Base-by-base conservation (phyloP, 139 green algal genomes). In the Desmodesmus armatus region DNA sequence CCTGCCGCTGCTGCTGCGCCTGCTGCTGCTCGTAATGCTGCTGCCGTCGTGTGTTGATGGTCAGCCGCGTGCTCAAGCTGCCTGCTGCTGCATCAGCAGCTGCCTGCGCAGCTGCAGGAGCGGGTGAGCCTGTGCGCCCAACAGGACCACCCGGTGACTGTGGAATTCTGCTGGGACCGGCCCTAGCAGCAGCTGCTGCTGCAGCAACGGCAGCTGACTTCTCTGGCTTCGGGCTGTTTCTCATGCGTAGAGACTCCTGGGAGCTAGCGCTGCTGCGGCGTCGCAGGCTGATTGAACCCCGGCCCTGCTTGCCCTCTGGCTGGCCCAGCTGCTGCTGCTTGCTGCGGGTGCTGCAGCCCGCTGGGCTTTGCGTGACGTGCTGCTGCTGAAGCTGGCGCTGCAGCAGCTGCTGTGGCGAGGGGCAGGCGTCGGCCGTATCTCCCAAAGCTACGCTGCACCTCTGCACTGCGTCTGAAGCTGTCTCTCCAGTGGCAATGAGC, bases 301-400 rank as follows among this genome's bases (percentile, higher is more conserved):
- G 11, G 11, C n/a, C 15, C n/a, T 72, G n/a, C n/a, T 17, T 17
- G 11, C 29, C 62, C 62, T 31, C n/a, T 37, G 11, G 62, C 62
- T 72, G 62, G 9, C 29, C 11, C 62, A 41, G 62, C 15, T 37
- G 62, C 29, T 72, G 23, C 58, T 74, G 51, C 55, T 79, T 33
- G 19, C 41, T 63, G 39, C 39, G n/a, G n/a, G n/a, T n/a, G n/a
- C n/a, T n/a, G n/a, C n/a, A n/a, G n/a, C n/a, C n/a, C n/a, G n/a
- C 39, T 39, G 13, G 43, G 39, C 43, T 60, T 29, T 29, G 35
- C 2, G 2, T 33, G 13, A 31, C 4, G 0, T 67, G 33, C 51
- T 82, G 75, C 35, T 71, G 75, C 3, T 51, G 6, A 3, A 53
- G 33, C 35, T 82, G 75, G 49, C 62, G 71, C 43, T 60, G 43